Evolutionary conservation across 116 monocot genomes (phyloP).

Genomic region (Trichopus zeylanicus): DNA sequence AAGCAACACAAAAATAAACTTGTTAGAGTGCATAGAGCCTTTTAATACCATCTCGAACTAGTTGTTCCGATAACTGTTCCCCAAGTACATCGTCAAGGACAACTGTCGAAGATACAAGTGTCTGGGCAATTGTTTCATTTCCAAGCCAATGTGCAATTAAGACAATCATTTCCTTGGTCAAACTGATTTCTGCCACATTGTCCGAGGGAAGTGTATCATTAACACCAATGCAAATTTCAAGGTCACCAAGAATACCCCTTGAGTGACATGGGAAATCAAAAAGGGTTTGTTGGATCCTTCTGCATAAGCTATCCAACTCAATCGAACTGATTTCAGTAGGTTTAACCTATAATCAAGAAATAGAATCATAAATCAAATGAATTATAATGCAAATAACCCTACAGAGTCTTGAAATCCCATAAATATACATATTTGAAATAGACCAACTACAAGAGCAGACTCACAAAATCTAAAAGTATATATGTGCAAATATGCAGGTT

Average conservation of each 20-base stretch:
- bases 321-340: slow-evolving; percentile 46
- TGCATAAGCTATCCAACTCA: slow-evolving; percentile 54
- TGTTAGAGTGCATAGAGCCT: neutral
- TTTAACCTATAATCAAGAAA: slow-evolving; percentile 58
- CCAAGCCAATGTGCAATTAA: slow-evolving; percentile 44
- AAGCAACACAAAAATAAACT: neutral
- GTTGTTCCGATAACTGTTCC: slow-evolving; percentile 85
- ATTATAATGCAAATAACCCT: too few species aligned
- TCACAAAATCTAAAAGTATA: too few species aligned
- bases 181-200: slow-evolving; percentile 63
- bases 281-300: slow-evolving; percentile 67
- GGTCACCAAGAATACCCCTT: slow-evolving; percentile 47
- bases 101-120: slow-evolving; percentile 34
- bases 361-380: too few species aligned
- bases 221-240: slow-evolving; percentile 79
- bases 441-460: too few species aligned
- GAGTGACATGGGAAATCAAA: slow-evolving; percentile 50
- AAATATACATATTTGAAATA: too few species aligned
- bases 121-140: slow-evolving; percentile 43
- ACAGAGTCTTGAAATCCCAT: too few species aligned
- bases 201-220: slow-evolving; percentile 31
- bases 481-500: too few species aligned
- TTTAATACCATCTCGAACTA: slow-evolving; percentile 69
- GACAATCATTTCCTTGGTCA: slow-evolving; percentile 71
- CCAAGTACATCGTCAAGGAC: slow-evolving; percentile 39